phyloP scores from a whole-genome alignment of 192 early-diverging fungal species.

The Coemansia biformis region DNA sequence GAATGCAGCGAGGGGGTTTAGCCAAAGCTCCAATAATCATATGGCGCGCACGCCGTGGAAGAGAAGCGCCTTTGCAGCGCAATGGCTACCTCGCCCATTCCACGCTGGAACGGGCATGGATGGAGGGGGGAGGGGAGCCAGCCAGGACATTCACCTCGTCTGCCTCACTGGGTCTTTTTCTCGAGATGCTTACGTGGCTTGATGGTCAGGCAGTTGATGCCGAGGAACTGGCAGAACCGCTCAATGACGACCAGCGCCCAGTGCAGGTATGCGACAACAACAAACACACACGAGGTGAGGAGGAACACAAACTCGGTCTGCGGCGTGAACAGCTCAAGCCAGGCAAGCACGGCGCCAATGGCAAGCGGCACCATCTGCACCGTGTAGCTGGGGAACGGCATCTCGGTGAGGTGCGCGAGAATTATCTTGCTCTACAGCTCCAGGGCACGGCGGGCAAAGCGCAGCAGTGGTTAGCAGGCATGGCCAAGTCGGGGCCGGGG shows the following conservation, averaged over 20 bases:
- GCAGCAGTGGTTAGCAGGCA: not conserved
- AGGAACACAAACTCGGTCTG: conserved; percentile 66
- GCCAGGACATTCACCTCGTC: too few species aligned
- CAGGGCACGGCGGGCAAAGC: too few species aligned
- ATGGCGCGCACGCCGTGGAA: too few species aligned
- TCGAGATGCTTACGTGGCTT: conserved; percentile 50
- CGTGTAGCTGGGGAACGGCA: conserved; percentile 76
- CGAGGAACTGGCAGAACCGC: conserved; percentile 78
- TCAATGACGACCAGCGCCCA: conserved; percentile 84
- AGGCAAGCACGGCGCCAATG: conserved; percentile 63
- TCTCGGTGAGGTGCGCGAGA: conserved; percentile 81
- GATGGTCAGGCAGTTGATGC: conserved; percentile 83
- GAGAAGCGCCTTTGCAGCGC: too few species aligned
- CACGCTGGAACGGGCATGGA: too few species aligned
- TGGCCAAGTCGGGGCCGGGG: too few species aligned
- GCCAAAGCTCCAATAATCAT: too few species aligned
- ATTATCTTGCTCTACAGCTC: conserved; percentile 77
- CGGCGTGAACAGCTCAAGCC: conserved; percentile 64
- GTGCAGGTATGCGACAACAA: conserved; percentile 70
- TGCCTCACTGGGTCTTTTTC: conserved; percentile 45
- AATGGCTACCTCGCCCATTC: too few species aligned
- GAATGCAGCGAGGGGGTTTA: too few species aligned
- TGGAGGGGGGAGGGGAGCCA: too few species aligned
- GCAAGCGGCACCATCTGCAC: conserved; percentile 70
- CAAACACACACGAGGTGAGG: conserved; percentile 64